Evolutionary conservation across 306 rosid species (phyloP).

Genomic region (Ceratonia siliqua): DNA sequence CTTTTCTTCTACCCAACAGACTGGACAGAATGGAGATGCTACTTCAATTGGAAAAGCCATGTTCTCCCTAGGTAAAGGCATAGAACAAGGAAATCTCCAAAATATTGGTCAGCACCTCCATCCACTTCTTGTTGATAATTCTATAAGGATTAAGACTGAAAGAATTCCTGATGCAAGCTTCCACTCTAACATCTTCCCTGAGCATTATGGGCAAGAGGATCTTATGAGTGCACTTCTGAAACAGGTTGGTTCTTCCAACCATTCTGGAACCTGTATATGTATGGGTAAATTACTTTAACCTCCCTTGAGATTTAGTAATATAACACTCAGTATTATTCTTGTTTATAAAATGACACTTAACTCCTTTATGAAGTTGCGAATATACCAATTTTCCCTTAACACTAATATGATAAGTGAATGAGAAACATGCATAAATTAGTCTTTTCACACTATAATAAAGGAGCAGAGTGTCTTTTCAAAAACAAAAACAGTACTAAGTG

Average conservation of each 20-base stretch:
- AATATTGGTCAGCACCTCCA: slow-evolving; percentile 50
- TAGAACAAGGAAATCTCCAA: slow-evolving; percentile 49
- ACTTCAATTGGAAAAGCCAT: slow-evolving; percentile 48
- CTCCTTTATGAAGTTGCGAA: too few relatives aligned
- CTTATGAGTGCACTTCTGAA: slow-evolving; percentile 87
- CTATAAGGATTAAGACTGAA: slow-evolving; percentile 66
- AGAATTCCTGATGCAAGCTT: slow-evolving; percentile 41
- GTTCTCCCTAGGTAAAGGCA: slow-evolving; percentile 51
- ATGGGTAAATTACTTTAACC: too few relatives aligned
- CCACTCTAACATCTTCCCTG: slow-evolving; percentile 51
- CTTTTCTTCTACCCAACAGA: slow-evolving; percentile 61
- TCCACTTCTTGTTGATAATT: slow-evolving; percentile 45
- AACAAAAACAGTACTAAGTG: too few relatives aligned
- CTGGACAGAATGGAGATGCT: slow-evolving; percentile 50
- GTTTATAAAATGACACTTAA: too few relatives aligned
- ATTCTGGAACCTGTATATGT: neutral
- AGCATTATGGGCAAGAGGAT: slow-evolving; percentile 83
- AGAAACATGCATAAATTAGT: too few relatives aligned
- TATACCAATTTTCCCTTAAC: too few relatives aligned
- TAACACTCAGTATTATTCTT: too few relatives aligned
- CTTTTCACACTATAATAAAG: too few relatives aligned
- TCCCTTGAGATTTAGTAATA: too few relatives aligned
- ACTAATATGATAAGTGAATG: too few relatives aligned
- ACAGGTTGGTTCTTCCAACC: slow-evolving; percentile 64
- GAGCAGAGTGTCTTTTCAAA: too few relatives aligned